Evolutionary conservation across 352 stramenopile genomes (phyloP).

Genomic region (Hyaloperonospora arabidopsidis): DNA sequence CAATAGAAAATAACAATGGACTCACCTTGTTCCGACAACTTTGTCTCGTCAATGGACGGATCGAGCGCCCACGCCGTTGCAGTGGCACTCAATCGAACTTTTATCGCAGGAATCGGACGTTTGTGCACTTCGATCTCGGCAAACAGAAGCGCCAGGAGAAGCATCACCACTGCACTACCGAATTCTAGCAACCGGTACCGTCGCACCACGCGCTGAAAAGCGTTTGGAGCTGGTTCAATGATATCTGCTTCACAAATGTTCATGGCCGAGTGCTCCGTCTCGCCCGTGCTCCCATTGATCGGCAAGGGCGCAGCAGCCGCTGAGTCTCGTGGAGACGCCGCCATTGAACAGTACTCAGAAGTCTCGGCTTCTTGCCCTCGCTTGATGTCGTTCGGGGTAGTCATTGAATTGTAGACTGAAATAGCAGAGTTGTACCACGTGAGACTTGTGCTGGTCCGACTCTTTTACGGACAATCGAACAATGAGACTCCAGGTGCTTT

Average conservation of each 20-base stretch:
- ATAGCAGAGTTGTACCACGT: too few relatives aligned
- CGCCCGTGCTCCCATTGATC: too few relatives aligned
- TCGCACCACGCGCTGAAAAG: constrained; percentile 19
- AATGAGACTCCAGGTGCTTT: too few relatives aligned
- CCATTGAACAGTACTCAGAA: too few relatives aligned
- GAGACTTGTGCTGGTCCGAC: too few relatives aligned
- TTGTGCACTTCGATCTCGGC: constrained; percentile 45
- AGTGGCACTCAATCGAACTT: constrained; percentile 39
- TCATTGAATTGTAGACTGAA: too few relatives aligned
- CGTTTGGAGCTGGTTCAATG: not conserved
- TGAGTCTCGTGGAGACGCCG: too few relatives aligned
- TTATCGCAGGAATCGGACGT: constrained; percentile 45
- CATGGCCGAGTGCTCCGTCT: constrained; percentile 9
- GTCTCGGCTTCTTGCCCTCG: too few relatives aligned
- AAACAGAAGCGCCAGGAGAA: constrained; percentile 40
- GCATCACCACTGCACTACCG: constrained; percentile 35
- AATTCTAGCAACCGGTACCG: constrained; percentile 57
- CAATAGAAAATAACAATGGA: too few relatives aligned
- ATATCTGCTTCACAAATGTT: constrained; percentile 11
- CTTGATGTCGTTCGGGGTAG: too few relatives aligned
- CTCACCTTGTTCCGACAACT: constrained; percentile 36
- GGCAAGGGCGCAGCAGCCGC: too few relatives aligned
- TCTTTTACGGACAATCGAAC: too few relatives aligned
- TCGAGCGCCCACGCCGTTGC: constrained; percentile 37
- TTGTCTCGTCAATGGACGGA: constrained; percentile 42